A percentile compares a stretch with the other conserved stretches of the same genome.
phyloP scores from a whole-genome alignment of 2,329 filamentous ascomycete genomes.

The Aspergillus sp. region DNA sequence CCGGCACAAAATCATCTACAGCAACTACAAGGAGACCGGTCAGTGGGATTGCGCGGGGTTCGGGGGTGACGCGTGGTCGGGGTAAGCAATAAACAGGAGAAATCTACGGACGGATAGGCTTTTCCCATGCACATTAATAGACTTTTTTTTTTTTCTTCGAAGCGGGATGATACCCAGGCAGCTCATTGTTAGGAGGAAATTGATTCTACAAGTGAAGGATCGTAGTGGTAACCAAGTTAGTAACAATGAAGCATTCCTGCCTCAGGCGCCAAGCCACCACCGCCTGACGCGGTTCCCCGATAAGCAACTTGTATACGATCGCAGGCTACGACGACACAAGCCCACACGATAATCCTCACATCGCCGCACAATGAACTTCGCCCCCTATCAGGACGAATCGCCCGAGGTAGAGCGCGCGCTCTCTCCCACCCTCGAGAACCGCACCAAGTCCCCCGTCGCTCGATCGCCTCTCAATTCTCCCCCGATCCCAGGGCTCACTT shows the following conservation, averaged over 20 bases:
- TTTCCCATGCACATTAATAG: neutral
- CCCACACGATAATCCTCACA: constrained; percentile 16
- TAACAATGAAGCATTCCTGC: constrained; percentile 4
- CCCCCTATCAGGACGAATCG: constrained; percentile 90
- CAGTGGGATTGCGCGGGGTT: constrained; percentile 41
- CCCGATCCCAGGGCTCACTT: constrained; percentile 46
- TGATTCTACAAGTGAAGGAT: neutral
- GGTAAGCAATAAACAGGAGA: constrained; percentile 25
- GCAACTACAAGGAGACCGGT: constrained; percentile 36
- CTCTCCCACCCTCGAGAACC: constrained; percentile 62
- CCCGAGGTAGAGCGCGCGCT: constrained; percentile 80
- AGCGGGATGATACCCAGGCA: neutral
- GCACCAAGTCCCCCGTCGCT: constrained; percentile 55
- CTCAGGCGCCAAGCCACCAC: constrained; percentile 23
- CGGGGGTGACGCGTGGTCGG: constrained; percentile 36
- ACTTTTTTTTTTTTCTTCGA: too few species aligned
- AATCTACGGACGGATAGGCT: neutral
- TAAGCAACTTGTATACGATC: neutral
- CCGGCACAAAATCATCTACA: constrained; percentile 26
- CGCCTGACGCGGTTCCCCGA: constrained; percentile 6
- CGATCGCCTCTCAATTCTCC: constrained; percentile 55
- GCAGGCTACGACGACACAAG: constrained; percentile 7
- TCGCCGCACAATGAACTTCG: constrained; percentile 74
- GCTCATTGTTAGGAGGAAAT: neutral
- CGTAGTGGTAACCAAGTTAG: neutral